Evolutionary conservation across 305 asterid species (phyloP), one percentile per base, ranked within the genome.

Genomic region (Caryopteris hybrid): DNA sequence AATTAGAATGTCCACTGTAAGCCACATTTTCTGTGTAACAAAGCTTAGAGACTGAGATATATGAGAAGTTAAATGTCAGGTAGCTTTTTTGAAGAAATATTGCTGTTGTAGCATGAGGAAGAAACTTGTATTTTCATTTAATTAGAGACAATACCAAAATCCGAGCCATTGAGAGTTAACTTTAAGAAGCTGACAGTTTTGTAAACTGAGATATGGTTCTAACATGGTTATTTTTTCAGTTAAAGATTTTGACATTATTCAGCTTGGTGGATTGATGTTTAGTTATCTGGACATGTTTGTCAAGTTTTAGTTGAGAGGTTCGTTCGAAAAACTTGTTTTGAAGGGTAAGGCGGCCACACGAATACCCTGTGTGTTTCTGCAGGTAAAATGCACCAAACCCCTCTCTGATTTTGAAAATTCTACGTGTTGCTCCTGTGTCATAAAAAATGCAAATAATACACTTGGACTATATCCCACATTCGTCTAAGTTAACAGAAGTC

Each of bases 101-200:
- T 74, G 65, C 70, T 87, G 83, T 83, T 81, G 88, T 88, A 84
- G 86, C 83, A 76, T 61, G 81, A 70, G 73, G 76, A 68, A 57
- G 48, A 59, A 65, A 56, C 58, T 63, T 66, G 11, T 51, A n/a
- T 56, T 63, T 61, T 36, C 29, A 61, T 65, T 66, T 70, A 60
- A 20, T 56, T 70, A 5, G 72, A 55, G 78, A 36, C 65, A 59
- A 58, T 46, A 68, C 36, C 21, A 62, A 71, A 68, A 69, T 59
- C 75, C 41, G 75, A 59, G 79, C 68, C 61, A 64, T 76, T 66
- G 72, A 82, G 75, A 51, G 71, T 69, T 74, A 38, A 79, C 66
- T 20, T 51, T 5, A 42, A 36, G 70, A 74, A 69, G 70, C 64
- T 21, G 58, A 70, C 87, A 81, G 38, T 84, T 86, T 82, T 88